A percentile compares a stretch with the other conserved stretches of the same genome.
phyloP scores from a whole-genome alignment of 108 stramenopile species.

The Cyclotella atomus region DNA sequence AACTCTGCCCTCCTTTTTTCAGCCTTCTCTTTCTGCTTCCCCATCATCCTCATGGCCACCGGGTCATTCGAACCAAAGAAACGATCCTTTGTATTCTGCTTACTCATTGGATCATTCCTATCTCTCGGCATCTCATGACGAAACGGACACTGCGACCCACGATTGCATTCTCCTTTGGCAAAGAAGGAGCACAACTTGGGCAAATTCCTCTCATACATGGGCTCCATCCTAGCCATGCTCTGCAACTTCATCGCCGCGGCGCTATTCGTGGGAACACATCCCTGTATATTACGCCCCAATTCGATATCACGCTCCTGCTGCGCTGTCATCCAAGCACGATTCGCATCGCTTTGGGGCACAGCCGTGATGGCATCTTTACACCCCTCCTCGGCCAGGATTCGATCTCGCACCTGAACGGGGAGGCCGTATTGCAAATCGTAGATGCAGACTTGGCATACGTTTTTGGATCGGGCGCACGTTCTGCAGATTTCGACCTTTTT shows the following conservation, averaged over 20 bases:
- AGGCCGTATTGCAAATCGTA: slow-evolving; percentile 97
- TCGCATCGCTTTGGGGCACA: slow-evolving; percentile 90
- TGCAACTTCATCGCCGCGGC: slow-evolving; percentile 81
- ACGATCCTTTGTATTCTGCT: slow-evolving; percentile 95
- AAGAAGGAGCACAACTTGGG: slow-evolving; percentile 96
- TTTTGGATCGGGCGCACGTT: slow-evolving; percentile 95
- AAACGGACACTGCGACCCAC: slow-evolving; percentile 94
- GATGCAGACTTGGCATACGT: slow-evolving; percentile 99
- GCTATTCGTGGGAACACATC: slow-evolving; percentile 60
- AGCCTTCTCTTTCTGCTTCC: slow-evolving; percentile 50
- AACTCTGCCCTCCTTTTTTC: slow-evolving; percentile 66
- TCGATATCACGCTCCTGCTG: slow-evolving; percentile 79
- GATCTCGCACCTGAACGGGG: slow-evolving; percentile 92
- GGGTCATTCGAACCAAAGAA: slow-evolving; percentile 95
- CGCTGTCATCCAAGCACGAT: slow-evolving; percentile 85
- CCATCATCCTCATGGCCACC: slow-evolving; percentile 87
- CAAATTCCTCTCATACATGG: slow-evolving; percentile 93
- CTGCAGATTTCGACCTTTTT: slow-evolving; percentile 97
- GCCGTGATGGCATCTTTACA: slow-evolving; percentile 54
- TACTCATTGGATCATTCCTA: slow-evolving; percentile 88
- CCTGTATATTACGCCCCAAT: slow-evolving; percentile 58
- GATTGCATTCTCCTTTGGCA: slow-evolving; percentile 95
- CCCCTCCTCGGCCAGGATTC: slow-evolving; percentile 84
- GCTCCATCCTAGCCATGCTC: slow-evolving; percentile 93
- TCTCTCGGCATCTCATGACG: slow-evolving; percentile 97